These are phyloP conservation scores for Podosphaera xanthii DNA, from an alignment of 2,329 filamentous ascomycete species.

Conservation along the genomic window DNA sequence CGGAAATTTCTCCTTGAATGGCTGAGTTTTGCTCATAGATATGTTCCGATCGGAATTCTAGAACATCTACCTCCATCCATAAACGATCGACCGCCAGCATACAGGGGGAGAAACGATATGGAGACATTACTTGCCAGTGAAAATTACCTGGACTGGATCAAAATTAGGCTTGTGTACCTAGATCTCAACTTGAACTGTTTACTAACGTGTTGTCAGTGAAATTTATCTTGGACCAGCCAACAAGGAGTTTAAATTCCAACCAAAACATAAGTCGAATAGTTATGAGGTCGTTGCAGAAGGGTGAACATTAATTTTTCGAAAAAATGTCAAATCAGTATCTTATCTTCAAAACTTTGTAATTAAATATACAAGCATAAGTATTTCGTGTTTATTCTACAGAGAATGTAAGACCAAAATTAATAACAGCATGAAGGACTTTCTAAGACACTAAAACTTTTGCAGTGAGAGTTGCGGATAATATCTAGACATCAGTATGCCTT, in stretches of 20 bases:
- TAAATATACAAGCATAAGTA: too few relatives aligned
- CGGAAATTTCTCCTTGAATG: slow-evolving; percentile 85
- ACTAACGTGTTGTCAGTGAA: slow-evolving; percentile 33
- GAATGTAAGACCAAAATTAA: too few relatives aligned
- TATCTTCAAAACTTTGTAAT: too few relatives aligned
- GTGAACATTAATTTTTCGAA: slow-evolving; percentile 13
- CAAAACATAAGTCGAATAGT: slow-evolving; percentile 90
- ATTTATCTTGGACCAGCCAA: slow-evolving; percentile 93
- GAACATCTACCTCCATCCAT: slow-evolving; percentile 74
- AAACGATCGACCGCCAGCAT: slow-evolving; percentile 73
- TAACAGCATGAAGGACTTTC: too few relatives aligned
- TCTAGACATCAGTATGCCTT: too few relatives aligned
- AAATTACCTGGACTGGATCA: slow-evolving; percentile 96
- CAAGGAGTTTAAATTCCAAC: slow-evolving; percentile 77
- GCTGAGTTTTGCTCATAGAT: slow-evolving; percentile 80
- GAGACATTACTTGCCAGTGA: slow-evolving; percentile 81
- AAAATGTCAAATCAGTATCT: too few relatives aligned
- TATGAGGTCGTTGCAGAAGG: slow-evolving; percentile 67
- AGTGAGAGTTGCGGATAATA: too few relatives aligned
- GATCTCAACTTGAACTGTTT: neutral
- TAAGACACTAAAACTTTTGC: too few relatives aligned
- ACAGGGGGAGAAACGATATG: slow-evolving; percentile 63
- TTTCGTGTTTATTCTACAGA: too few relatives aligned
- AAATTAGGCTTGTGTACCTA: slow-evolving; percentile 55
- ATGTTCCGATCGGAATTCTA: slow-evolving; percentile 71